phyloP scores from a whole-genome alignment of 352 stramenopile species.

The Aphanomyces astaci region DNA sequence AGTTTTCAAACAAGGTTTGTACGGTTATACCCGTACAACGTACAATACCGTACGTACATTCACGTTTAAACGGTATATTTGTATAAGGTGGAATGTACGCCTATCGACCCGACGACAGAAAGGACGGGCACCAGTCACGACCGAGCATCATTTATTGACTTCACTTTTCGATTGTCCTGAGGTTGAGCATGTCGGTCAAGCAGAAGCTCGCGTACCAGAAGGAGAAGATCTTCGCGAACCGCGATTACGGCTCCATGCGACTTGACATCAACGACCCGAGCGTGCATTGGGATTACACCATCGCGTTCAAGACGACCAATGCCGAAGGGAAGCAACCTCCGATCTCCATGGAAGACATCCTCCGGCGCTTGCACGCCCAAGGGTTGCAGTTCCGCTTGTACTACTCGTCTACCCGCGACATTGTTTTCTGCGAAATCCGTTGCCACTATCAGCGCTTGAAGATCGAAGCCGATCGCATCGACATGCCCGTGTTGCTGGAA shows the following conservation, averaged over 20 bases:
- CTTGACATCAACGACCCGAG: conserved; percentile 15
- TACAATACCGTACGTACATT: neutral
- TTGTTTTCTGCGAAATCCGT: conserved; percentile 80
- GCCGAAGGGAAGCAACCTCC: conserved; percentile 53
- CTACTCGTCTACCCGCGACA: conserved; percentile 51
- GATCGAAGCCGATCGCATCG: conserved; percentile 54
- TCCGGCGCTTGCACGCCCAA: conserved; percentile 49
- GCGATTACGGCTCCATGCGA: conserved; percentile 24
- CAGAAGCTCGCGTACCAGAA: conserved; percentile 13
- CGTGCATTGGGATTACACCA: conserved; percentile 72
- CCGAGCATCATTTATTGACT: conserved; percentile 6
- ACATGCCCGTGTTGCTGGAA: conserved; percentile 70
- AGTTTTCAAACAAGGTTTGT: conserved; percentile 2
- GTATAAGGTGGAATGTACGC: neutral
- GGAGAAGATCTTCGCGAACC: conserved; percentile 40
- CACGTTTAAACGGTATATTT: neutral
- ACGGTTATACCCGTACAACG: neutral
- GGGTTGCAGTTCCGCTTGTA: conserved; percentile 69
- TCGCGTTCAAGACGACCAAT: conserved; percentile 67
- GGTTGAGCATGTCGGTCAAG: neutral
- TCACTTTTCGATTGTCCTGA: conserved; percentile 15
- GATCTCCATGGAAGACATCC: conserved; percentile 50
- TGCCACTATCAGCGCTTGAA: conserved; percentile 64
- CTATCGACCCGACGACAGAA: neutral
- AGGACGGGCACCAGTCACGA: neutral